Base-by-base conservation (phyloP, 2,329 filamentous ascomycete species). In the Fusarium agapanthi region DNA sequence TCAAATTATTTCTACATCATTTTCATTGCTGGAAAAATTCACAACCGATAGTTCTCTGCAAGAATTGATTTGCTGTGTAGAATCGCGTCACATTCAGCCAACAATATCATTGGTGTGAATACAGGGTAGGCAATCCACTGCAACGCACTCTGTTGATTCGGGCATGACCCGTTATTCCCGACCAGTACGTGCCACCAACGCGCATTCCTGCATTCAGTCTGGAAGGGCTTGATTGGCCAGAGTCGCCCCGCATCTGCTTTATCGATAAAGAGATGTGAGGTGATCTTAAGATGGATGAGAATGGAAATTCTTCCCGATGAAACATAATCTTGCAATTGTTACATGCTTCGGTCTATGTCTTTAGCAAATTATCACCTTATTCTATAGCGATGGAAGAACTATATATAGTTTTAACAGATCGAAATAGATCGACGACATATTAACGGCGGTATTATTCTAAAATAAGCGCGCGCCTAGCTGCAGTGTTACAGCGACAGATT, bases 1-100 rank as follows among this genome's bases (percentile, higher is more conserved):
- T 32, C 1, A 18, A 3, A 18, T 32, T 0, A 24, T 37, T 24
- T 26, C 0, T 4, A 11, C 2, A 26, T 14, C 6, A 18, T 24
- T 14, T 14, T 37, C 0, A 51, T 35, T 37, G 12, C 48, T 53
- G 32, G 50, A 40, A 38, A 3, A 32, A 30, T 18, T 32, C 0
- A 2, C 7, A 10, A 5, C 45, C 3, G 11, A 13, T 9, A 5
- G 10, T 18, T 5, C 7, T 48, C 7, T 3, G 0, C 7, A 2
- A 2, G 7, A 18, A 18, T 14, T 24, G 6, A 24, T 32, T 1
- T 9, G 14, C 7, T 3, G 5, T 2, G 10, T 13, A 3, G 26
- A 12, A 18, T n/a, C 4, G 7, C 26, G 20, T 20, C 9, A 26
- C 11, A 13, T 30, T 15, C 0, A 13, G 32, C n/a, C 12, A 35